These are phyloP conservation scores for Termitomyces sp. DNA, from an alignment of 768 basidiomycete species.

Conservation along the genomic window DNA sequence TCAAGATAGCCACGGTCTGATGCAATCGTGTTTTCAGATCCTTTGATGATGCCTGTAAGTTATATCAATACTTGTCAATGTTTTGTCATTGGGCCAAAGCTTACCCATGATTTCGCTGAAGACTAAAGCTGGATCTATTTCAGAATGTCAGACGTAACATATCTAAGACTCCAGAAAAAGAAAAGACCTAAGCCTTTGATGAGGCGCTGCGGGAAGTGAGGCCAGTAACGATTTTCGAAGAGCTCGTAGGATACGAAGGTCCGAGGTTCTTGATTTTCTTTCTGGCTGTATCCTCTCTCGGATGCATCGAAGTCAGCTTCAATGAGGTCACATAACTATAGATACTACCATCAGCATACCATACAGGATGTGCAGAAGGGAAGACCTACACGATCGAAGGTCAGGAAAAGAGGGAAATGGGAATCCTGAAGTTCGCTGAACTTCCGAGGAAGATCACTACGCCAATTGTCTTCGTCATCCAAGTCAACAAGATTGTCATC, in stretches of 20 bases:
- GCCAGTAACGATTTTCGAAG: constrained; percentile 57
- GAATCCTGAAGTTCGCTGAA: constrained; percentile 55
- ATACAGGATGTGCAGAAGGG: background rate
- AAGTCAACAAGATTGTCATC: constrained; percentile 28
- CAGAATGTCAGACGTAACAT: background rate
- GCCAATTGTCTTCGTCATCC: constrained; percentile 40
- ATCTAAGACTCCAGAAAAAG: background rate
- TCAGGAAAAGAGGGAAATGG: constrained; percentile 70
- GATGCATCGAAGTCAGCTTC: constrained; percentile 40
- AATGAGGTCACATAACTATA: constrained; percentile 44
- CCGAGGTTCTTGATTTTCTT: constrained; percentile 5
- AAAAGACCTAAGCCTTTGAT: constrained; percentile 50
- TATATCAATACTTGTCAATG: background rate
- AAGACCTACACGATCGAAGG: constrained; percentile 53
- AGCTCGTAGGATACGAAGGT: constrained; percentile 39
- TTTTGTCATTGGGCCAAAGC: constrained; percentile 5
- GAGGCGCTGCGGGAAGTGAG: constrained; percentile 47
- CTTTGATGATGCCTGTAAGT: constrained; percentile 59
- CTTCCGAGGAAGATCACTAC: constrained; percentile 41
- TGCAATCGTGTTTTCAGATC: constrained; percentile 52
- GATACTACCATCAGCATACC: background rate
- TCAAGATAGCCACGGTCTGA: constrained; percentile 37
- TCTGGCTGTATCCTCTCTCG: background rate
- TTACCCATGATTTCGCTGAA: constrained; percentile 67
- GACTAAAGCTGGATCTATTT: constrained; percentile 57